Percentiles rank a stretch among this genome's conserved stretches.
Evolutionary conservation across 2,329 filamentous ascomycete genomes (phyloP).

Genomic region (Macrophomina tecta): DNA sequence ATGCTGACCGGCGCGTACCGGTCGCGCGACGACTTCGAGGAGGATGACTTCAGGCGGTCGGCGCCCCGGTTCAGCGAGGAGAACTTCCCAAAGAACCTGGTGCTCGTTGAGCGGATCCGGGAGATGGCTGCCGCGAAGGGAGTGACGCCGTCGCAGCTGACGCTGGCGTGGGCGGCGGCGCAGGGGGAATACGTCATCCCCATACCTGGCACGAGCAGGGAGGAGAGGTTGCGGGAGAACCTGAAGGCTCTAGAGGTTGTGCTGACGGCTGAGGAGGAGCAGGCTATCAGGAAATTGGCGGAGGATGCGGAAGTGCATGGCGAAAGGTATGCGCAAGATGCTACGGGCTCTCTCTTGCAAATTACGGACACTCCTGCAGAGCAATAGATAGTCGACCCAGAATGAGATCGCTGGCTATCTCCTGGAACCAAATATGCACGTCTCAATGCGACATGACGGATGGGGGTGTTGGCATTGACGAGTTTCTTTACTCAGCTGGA

Average conservation of each 20-base stretch:
- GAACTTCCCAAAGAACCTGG: slow-evolving; percentile 46
- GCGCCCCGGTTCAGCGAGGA: slow-evolving; percentile 52
- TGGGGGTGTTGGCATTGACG: no score
- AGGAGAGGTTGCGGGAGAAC: slow-evolving; percentile 42
- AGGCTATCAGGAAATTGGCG: slow-evolving; percentile 37
- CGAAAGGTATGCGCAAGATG: slow-evolving; percentile 42
- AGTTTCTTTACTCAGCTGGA: no score
- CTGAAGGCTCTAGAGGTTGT: slow-evolving; percentile 36
- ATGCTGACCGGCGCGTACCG: slow-evolving; percentile 30
- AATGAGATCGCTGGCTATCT: not conserved
- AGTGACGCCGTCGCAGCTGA: slow-evolving; percentile 62
- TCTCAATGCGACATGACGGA: no score
- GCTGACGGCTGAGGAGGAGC: slow-evolving; percentile 38
- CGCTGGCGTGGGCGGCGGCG: slow-evolving; percentile 49
- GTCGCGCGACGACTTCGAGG: slow-evolving; percentile 53
- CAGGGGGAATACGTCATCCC: slow-evolving; percentile 58
- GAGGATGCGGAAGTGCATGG: slow-evolving; percentile 51
- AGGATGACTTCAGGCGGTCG: slow-evolving; percentile 42
- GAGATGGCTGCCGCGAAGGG: slow-evolving; percentile 54
- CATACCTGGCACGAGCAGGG: slow-evolving; percentile 56
- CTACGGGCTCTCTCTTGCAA: not conserved
- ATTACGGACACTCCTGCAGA: no score
- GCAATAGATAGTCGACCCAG: not conserved
- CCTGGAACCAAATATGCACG: no score
- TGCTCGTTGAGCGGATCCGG: slow-evolving; percentile 40